Evolutionary conservation across 2,329 filamentous ascomycete genomes (phyloP).

Genomic region (Trichoderma sp.): DNA sequence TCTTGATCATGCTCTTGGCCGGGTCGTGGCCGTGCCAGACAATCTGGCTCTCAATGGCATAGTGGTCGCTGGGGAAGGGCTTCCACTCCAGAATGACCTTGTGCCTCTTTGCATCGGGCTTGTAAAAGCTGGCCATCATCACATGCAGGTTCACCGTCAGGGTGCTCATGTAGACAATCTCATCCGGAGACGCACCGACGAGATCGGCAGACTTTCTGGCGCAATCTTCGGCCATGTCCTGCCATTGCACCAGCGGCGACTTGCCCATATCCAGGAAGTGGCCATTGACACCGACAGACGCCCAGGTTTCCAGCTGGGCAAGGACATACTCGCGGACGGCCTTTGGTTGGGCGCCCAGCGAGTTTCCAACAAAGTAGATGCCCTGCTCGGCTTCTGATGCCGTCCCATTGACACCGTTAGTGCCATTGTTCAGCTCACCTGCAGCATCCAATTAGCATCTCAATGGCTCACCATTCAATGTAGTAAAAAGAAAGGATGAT

Average conservation of each 20-base stretch:
- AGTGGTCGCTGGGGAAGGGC: constrained; percentile 87
- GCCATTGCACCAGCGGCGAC: constrained; percentile 71
- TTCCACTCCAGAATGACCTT: constrained; percentile 90
- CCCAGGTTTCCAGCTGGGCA: constrained; percentile 81
- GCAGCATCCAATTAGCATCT: background rate
- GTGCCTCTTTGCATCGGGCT: constrained; percentile 64
- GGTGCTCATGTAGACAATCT: constrained; percentile 88
- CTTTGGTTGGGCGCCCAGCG: constrained; percentile 80
- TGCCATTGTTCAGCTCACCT: constrained; percentile 30
- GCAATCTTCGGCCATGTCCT: constrained; percentile 77
- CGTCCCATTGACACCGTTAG: constrained; percentile 37
- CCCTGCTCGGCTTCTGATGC: constrained; percentile 40
- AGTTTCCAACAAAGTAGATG: constrained; percentile 90
- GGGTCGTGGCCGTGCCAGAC: constrained; percentile 70
- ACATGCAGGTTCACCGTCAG: constrained; percentile 81
- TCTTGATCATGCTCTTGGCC: constrained; percentile 70
- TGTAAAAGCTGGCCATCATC: constrained; percentile 83
- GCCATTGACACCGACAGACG: constrained; percentile 79
- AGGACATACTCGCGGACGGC: constrained; percentile 67
- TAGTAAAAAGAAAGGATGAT: background rate
- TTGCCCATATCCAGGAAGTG: constrained; percentile 74
- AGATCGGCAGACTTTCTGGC: constrained; percentile 71
- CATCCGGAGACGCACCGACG: constrained; percentile 71
- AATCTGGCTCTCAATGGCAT: constrained; percentile 82
- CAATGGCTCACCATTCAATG: background rate